Base-by-base conservation (phyloP, 345 rosid species). In the Pistacia vera region DNA sequence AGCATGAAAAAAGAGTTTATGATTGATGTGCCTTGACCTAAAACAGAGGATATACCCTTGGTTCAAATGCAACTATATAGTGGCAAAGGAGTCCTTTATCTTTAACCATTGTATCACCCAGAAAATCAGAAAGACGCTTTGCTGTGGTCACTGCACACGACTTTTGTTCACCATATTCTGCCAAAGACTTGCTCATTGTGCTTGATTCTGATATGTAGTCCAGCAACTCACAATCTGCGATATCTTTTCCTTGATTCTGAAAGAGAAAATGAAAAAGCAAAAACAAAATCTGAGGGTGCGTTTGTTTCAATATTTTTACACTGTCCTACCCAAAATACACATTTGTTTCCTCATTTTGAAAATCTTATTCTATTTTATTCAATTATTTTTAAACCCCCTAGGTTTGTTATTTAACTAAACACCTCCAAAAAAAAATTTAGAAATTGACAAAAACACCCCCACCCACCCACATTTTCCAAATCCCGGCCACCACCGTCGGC, bases 141-240 rank as follows among this genome's bases (percentile, higher is more conserved):
- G 99, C 99, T 54, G 99, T 95, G 71, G 99, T 95, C 81, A 95
- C 96, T 73, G 98, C 97, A 90, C 98, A 95, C 71, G 99, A 95
- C 85, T 93, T 95, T 75, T 95, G 98, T 56, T 83, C 88, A 73
- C 99, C 99, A 77, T 95, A 95, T 62, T 95, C 99, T n/a, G 85
- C 92, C 81, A 95, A 84, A 36, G 99, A 93, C 83, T 92, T 95
- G 92, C 99, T 95, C 99, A 95, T 93, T 81, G 99, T 95, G 87
- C 99, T 95, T 68, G 99, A 95, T 84, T 95, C 99, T 66, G 99
- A 93, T 83, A 95, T 93, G 81, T 92, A 95, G 83, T 93, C 99
- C 71, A 95, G 81, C 87, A 95, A 85, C 84, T 95, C 99, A 80
- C 94, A 86, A 57, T 95, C 99, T 4, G 96, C 94, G 81, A 95